Conservation (phyloP, 1,139 yeast species). For the Kodamaea anthophila region DNA sequence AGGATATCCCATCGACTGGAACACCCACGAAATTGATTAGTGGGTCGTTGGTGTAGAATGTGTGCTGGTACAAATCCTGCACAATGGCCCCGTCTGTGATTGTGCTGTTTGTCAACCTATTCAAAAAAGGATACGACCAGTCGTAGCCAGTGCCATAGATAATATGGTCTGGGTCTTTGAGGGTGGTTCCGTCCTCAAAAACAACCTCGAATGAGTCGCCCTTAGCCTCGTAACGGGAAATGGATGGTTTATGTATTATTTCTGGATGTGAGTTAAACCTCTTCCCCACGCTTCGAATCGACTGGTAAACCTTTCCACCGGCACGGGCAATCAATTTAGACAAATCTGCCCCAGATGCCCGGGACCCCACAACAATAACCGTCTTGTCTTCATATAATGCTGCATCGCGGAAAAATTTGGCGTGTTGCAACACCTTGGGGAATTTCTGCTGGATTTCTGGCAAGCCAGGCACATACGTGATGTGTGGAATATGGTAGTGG, state of each 20-base stretch:
- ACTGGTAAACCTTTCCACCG: constrained; percentile 24
- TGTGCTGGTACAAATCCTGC: constrained; percentile 31
- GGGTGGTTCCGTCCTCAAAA: constrained; percentile 24
- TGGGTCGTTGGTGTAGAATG: constrained; percentile 33
- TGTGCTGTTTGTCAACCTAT: constrained; percentile 15
- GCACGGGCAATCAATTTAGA: constrained; percentile 20
- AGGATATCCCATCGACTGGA: constrained; percentile 35
- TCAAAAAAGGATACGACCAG: constrained; percentile 38
- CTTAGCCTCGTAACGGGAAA: constrained; percentile 17
- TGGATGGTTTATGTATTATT: constrained; percentile 19
- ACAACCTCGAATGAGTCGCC: constrained; percentile 17
- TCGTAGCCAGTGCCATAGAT: constrained; percentile 43
- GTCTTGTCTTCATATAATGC: constrained; percentile 23
- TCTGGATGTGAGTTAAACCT: constrained; percentile 16
- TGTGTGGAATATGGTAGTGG: constrained; percentile 46
- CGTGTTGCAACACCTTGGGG: constrained; percentile 30
- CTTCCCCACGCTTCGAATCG: constrained; percentile 16
- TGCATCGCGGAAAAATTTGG: constrained; percentile 33
- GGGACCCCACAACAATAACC: constrained; percentile 37
- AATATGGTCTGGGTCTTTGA: constrained; percentile 28
- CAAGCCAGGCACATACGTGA: constrained; percentile 42
- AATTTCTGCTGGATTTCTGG: constrained; percentile 21
- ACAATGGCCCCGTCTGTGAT: constrained; percentile 28
- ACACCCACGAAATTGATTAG: constrained; percentile 33
- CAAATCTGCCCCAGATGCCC: constrained; percentile 42